phyloP scores from a whole-genome alignment of 2,329 filamentous ascomycete species.

The Teratosphaeria epicoccoides region DNA sequence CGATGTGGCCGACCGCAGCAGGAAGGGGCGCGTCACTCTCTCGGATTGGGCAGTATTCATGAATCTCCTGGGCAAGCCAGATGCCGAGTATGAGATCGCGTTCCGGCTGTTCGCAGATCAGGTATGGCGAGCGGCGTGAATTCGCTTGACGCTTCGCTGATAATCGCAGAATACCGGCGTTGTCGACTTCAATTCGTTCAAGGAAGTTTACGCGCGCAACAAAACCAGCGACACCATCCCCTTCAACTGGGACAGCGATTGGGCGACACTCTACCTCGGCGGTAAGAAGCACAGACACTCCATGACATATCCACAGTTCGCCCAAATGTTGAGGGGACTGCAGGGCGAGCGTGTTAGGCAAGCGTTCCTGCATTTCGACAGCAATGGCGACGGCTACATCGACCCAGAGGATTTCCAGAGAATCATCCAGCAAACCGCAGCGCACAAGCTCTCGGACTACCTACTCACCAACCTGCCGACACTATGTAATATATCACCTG shows the following conservation, averaged over 20 bases:
- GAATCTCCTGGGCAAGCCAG: slow-evolving; percentile 83
- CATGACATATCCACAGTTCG: slow-evolving; percentile 92
- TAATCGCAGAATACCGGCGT: slow-evolving; percentile 47
- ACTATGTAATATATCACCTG: slow-evolving; percentile 84
- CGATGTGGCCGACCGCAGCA: slow-evolving; percentile 71
- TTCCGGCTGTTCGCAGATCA: slow-evolving; percentile 78
- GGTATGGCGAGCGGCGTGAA: not conserved
- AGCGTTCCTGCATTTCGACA: slow-evolving; percentile 86
- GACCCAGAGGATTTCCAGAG: slow-evolving; percentile 91
- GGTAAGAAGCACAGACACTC: slow-evolving; percentile 77
- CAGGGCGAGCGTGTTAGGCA: slow-evolving; percentile 94
- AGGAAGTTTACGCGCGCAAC: slow-evolving; percentile 74
- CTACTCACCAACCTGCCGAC: slow-evolving; percentile 82
- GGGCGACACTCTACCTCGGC: slow-evolving; percentile 90
- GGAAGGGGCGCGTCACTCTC: slow-evolving; percentile 61
- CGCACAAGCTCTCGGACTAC: slow-evolving; percentile 95
- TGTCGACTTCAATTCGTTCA: slow-evolving; percentile 84
- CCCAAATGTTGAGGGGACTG: slow-evolving; percentile 91
- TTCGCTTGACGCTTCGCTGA: not conserved
- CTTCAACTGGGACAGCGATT: slow-evolving; percentile 95
- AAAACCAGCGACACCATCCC: slow-evolving; percentile 76
- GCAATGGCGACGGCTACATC: slow-evolving; percentile 87
- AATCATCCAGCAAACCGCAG: slow-evolving; percentile 86
- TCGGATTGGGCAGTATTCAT: slow-evolving; percentile 89
- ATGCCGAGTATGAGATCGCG: slow-evolving; percentile 97